Evolutionary conservation across 2,329 filamentous ascomycete species (phyloP).

Genomic region (Aspergillus felis): DNA sequence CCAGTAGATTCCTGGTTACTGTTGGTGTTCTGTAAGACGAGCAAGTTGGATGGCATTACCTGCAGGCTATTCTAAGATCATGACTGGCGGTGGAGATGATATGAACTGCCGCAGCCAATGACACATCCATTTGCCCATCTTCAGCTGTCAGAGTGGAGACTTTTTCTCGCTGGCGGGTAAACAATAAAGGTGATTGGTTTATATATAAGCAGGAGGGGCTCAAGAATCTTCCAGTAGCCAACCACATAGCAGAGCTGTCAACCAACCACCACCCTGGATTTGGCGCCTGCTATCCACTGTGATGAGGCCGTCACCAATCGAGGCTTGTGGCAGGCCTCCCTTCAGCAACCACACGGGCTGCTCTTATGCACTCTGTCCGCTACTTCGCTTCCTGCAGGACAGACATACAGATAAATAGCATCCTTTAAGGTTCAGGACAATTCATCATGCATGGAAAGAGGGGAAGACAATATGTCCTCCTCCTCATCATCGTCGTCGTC

Average conservation of each 20-base stretch:
- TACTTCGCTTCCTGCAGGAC: constrained; percentile 1
- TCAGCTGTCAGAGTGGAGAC: neutral
- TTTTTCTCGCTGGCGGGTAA: constrained; percentile 9
- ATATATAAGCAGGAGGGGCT: neutral
- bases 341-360: no score
- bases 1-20: neutral
- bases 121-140: neutral
- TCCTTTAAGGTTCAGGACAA: constrained; percentile 1
- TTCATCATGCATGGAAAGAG: neutral
- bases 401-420: neutral
- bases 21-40: neutral
- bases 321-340: neutral
- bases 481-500: no score
- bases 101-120: neutral
- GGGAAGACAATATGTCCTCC: neutral
- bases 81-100: neutral
- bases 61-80: neutral
- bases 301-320: constrained; percentile 2
- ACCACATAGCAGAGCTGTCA: neutral
- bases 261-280: constrained; percentile 12
- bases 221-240: neutral
- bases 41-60: neutral
- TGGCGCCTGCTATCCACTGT: constrained; percentile 15
- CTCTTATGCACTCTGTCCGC: neutral
- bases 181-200: constrained; percentile 2